A percentile compares a stretch with the other conserved stretches of the same genome.
These are phyloP conservation scores for Calonectria multiphialidica DNA, from an alignment of 2,329 filamentous ascomycete species.

Conservation along the genomic window DNA sequence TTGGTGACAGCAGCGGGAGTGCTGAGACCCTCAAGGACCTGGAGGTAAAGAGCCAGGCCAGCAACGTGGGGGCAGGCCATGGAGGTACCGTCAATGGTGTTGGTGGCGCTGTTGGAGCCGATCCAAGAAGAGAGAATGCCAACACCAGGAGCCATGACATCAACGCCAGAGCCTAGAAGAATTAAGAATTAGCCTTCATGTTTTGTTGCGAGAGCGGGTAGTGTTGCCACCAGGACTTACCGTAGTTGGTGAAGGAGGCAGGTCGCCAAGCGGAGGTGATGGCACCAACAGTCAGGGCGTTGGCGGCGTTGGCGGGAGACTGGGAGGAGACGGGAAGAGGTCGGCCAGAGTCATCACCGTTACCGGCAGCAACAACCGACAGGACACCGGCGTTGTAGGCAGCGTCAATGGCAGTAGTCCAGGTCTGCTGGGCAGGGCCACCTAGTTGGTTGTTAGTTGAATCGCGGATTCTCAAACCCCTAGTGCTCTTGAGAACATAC, in stretches of 20 bases:
- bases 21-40: constrained; percentile 56
- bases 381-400: constrained; percentile 55
- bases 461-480: not conserved
- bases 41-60: constrained; percentile 56
- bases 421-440: constrained; percentile 38
- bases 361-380: constrained; percentile 61
- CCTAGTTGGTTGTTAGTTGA: not conserved
- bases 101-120: constrained; percentile 47
- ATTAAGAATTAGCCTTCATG: constrained; percentile 18
- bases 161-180: constrained; percentile 43
- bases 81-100: constrained; percentile 56
- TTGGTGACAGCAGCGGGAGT: constrained; percentile 58
- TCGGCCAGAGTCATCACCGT: constrained; percentile 46
- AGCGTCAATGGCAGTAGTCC: constrained; percentile 57
- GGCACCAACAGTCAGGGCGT: constrained; percentile 64
- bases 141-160: constrained; percentile 58
- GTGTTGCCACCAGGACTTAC: constrained; percentile 24
- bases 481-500: not conserved
- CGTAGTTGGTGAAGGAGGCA: constrained; percentile 63
- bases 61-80: constrained; percentile 56
- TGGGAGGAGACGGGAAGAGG: constrained; percentile 53
- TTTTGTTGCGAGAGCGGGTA: not conserved
- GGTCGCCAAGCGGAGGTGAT: constrained; percentile 52
- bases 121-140: constrained; percentile 57
- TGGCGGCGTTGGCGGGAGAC: constrained; percentile 59